A percentile compares a stretch with the other conserved stretches of the same genome.
Conservation (phyloP, 2,329 filamentous ascomycete species). For the Didymella segeticola region DNA sequence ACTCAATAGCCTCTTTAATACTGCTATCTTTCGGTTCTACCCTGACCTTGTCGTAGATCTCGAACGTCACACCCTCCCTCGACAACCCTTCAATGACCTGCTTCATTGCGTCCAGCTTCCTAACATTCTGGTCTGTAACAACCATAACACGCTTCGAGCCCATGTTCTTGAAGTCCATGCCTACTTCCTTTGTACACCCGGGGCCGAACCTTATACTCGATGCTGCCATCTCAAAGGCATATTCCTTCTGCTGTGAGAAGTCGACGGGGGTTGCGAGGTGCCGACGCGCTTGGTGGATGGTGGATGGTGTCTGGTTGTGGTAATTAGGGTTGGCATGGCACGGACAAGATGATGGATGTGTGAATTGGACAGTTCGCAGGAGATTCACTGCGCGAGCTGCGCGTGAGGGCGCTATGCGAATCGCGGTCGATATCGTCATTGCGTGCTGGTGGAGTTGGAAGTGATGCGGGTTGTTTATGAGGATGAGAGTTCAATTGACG, state of each 20-base stretch:
- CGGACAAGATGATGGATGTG: slow-evolving; percentile 89
- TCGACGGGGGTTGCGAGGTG: slow-evolving; percentile 80
- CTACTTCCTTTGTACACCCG: slow-evolving; percentile 92
- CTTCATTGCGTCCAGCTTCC: slow-evolving; percentile 85
- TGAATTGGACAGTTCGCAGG: slow-evolving; percentile 88
- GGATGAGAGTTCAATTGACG: not conserved
- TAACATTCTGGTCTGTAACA: slow-evolving; percentile 85
- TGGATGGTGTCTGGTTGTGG: slow-evolving; percentile 56
- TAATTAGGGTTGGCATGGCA: slow-evolving; percentile 92
- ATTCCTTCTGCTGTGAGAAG: slow-evolving; percentile 80
- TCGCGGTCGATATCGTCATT: slow-evolving; percentile 23
- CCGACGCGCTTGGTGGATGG: slow-evolving; percentile 61
- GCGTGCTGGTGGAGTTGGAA: not conserved
- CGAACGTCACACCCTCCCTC: slow-evolving; percentile 78
- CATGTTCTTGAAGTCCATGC: slow-evolving; percentile 96
- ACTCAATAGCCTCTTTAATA: slow-evolving; percentile 87
- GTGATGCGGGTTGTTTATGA: not conserved
- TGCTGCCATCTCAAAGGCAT: slow-evolving; percentile 98
- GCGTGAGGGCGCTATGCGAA: slow-evolving; percentile 51
- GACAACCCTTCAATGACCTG: slow-evolving; percentile 83
- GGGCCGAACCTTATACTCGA: slow-evolving; percentile 93
- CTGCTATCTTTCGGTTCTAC: slow-evolving; percentile 96
- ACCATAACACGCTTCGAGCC: slow-evolving; percentile 86
- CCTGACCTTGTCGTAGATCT: slow-evolving; percentile 79
- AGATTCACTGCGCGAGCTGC: slow-evolving; percentile 71